phyloP scores from a whole-genome alignment of 208 protist genomes.

The Trypanosoma brucei region DNA sequence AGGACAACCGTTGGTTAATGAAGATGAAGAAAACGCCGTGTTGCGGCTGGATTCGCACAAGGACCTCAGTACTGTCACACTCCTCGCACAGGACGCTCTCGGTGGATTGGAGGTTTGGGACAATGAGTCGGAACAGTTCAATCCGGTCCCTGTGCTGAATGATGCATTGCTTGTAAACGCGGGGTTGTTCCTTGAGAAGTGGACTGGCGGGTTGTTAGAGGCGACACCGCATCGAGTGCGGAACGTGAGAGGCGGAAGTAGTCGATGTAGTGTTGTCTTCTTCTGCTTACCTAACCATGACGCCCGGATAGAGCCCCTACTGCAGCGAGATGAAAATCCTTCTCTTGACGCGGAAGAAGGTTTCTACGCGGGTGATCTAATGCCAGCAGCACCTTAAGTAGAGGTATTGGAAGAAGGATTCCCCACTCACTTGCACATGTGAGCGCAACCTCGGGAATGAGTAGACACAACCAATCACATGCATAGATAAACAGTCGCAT shows the following conservation, averaged over 20 bases:
- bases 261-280: conserved; percentile 85
- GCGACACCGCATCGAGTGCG: conserved; percentile 82
- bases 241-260: conserved; percentile 49
- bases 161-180: conserved; percentile 85
- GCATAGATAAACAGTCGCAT: no score
- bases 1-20: conserved; percentile 32
- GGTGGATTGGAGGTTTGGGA: conserved; percentile 86
- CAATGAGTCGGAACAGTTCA: conserved; percentile 51
- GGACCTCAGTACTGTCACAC: conserved; percentile 82
- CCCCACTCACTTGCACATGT: no score
- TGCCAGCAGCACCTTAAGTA: conserved; percentile 39
- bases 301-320: conserved; percentile 73
- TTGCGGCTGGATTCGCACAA: conserved; percentile 81
- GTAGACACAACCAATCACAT: no score
- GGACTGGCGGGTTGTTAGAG: conserved; percentile 78
- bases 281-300: conserved; percentile 83
- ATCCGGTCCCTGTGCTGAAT: conserved; percentile 71
- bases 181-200: conserved; percentile 84
- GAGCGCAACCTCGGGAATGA: no score
- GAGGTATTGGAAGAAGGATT: not conserved
- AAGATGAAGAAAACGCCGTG: conserved; percentile 20
- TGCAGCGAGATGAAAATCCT: conserved; percentile 82
- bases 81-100: conserved; percentile 79
- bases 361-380: conserved; percentile 79
- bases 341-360: conserved; percentile 64